phyloP scores from a whole-genome alignment of 2,329 filamentous ascomycete genomes.

The Hypoxylon sp. region DNA sequence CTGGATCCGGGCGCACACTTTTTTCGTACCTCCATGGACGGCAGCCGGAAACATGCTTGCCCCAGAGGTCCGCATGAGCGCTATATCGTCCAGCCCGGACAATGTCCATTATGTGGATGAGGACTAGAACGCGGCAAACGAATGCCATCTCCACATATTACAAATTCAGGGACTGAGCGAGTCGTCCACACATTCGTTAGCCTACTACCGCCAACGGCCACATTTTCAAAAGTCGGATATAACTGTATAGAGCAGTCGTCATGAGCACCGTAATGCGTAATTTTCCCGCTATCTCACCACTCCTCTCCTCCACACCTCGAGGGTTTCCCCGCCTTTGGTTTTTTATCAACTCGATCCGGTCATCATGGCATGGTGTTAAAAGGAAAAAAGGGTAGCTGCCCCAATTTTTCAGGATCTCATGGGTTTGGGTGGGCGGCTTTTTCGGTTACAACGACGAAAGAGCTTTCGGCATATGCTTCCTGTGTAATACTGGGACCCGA shows the following conservation, averaged over 20 bases:
- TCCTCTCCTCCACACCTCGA: slow-evolving; percentile 11
- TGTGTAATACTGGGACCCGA: slow-evolving; percentile 17
- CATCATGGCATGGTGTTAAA: slow-evolving; percentile 44
- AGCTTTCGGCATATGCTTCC: slow-evolving; percentile 14
- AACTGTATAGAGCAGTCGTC: slow-evolving; percentile 26
- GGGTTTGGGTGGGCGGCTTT: slow-evolving; percentile 22
- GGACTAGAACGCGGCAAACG: slow-evolving; percentile 5
- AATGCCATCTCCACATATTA: slow-evolving; percentile 17
- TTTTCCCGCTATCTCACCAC: slow-evolving; percentile 27
- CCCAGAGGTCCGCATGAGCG: slow-evolving; percentile 77
- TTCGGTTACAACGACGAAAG: slow-evolving; percentile 23
- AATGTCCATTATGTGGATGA: slow-evolving; percentile 68
- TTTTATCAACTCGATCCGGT: slow-evolving; percentile 34
- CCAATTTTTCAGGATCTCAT: slow-evolving; percentile 29
- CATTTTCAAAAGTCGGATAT: slow-evolving; percentile 10
- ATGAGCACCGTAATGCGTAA: slow-evolving; percentile 31
- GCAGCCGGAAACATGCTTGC: slow-evolving; percentile 72
- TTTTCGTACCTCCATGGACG: slow-evolving; percentile 78
- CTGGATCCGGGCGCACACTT: slow-evolving; percentile 78
- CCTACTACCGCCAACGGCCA: slow-evolving; percentile 19
- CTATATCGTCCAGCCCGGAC: slow-evolving; percentile 78
- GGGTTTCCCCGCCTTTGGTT: slow-evolving; percentile 13
- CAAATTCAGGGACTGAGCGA: slow-evolving; percentile 9
- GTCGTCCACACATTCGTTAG: slow-evolving; percentile 17
- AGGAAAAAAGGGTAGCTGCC: slow-evolving; percentile 38